A percentile compares a stretch with the other conserved stretches of the same genome.
Conservation (phyloP, 129 eudicot genomes). For the Lonicera japonica region DNA sequence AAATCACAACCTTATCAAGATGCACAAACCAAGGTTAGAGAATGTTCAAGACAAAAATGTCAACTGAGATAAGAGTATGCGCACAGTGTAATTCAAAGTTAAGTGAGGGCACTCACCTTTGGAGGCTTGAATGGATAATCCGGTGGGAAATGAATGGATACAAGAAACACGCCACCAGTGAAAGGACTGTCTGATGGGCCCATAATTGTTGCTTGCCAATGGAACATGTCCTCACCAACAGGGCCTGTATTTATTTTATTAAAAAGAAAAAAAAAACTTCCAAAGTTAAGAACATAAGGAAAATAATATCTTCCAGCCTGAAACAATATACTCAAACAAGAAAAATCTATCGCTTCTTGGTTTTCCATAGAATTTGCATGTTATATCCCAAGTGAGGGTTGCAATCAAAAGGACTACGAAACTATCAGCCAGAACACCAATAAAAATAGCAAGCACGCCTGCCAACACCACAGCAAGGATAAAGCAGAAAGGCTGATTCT, state of each 20-base stretch:
- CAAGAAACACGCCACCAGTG: constrained; percentile 69
- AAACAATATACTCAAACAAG: no score
- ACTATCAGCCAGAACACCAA: not conserved
- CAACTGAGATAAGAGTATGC: no score
- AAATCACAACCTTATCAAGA: no score
- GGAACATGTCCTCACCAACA: constrained; percentile 79
- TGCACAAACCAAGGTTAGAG: no score
- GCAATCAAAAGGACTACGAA: not conserved
- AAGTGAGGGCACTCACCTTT: constrained; percentile 34
- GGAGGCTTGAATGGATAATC: constrained; percentile 87
- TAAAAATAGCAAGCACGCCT: no score
- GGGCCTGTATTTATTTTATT: constrained; percentile 38
- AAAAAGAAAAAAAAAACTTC: not conserved
- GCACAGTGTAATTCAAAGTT: not conserved
- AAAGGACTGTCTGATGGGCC: constrained; percentile 81
- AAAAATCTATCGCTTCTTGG: not conserved
- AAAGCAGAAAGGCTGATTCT: not conserved
- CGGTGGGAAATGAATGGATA: constrained; percentile 75
- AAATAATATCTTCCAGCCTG: not conserved
- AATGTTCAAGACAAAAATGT: no score
- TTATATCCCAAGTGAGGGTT: not conserved
- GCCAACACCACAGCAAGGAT: not conserved
- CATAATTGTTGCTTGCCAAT: constrained; percentile 89
- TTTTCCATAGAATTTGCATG: not conserved
- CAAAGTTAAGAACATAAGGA: not conserved